Conservation (phyloP, 1,284 basidiomycete species). For the Naganishia liquefaciens region DNA sequence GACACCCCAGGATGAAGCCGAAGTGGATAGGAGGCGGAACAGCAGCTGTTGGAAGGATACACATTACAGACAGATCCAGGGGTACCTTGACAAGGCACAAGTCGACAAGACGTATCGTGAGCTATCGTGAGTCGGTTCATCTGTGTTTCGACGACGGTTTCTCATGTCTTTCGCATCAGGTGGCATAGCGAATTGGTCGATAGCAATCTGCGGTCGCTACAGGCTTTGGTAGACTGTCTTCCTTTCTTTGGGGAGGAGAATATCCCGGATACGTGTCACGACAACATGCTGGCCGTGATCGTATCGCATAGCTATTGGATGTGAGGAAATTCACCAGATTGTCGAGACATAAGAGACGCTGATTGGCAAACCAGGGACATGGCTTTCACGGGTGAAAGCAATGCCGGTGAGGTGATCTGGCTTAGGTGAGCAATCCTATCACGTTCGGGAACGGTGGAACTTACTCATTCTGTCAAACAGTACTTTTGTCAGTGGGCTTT, state of each 20-base stretch:
- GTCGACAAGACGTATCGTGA: constrained; percentile 6
- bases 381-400: constrained; percentile 3
- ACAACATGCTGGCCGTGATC: constrained; percentile 3
- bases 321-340: too few relatives aligned
- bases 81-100: not conserved
- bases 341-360: too few relatives aligned
- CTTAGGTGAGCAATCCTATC: not conserved
- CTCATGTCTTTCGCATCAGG: not conserved
- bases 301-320: constrained; percentile 8
- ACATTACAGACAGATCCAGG: constrained; percentile 12
- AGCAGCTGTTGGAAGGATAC: constrained; percentile 11
- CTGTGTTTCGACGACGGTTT: too few relatives aligned
- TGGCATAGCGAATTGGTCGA: constrained; percentile 8
- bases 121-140: not conserved
- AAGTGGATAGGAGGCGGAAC: not conserved
- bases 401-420: constrained; percentile 2
- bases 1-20: constrained; percentile 3
- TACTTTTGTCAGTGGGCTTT: not conserved
- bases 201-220: not conserved
- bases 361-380: not conserved
- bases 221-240: constrained; percentile 1
- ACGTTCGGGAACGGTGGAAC: not conserved
- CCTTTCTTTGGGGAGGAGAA: not conserved
- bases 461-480: not conserved
- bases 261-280: not conserved